Conservation (phyloP, 2,329 filamentous ascomycete species). For the Ilyonectria destructans region DNA sequence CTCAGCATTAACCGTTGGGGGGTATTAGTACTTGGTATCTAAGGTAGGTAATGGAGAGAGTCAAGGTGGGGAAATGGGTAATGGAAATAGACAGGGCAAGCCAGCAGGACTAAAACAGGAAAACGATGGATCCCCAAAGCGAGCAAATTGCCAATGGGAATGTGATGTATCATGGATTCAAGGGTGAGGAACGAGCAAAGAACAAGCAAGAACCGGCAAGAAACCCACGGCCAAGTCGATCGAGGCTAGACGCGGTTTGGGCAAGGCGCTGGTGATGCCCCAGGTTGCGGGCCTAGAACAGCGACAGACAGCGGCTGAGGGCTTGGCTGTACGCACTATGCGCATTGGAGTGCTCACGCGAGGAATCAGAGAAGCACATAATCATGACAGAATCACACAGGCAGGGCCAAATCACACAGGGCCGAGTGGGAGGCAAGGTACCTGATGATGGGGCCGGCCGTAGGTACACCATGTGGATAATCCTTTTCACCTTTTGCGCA, state of each 20-base stretch:
- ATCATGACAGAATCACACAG: neutral
- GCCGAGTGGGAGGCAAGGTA: neutral
- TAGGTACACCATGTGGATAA: slow-evolving; percentile 25
- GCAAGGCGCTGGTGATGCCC: slow-evolving; percentile 20
- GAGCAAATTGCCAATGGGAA: slow-evolving; percentile 25
- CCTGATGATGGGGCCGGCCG: neutral
- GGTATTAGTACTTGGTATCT: neutral
- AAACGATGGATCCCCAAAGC: slow-evolving; percentile 20
- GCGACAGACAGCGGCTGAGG: slow-evolving; percentile 14
- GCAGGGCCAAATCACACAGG: slow-evolving; percentile 23
- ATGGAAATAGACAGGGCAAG: slow-evolving; percentile 23
- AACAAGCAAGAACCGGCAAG: slow-evolving; percentile 32
- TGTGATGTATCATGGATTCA: slow-evolving; percentile 19
- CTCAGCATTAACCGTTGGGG: neutral
- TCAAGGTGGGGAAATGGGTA: slow-evolving; percentile 24
- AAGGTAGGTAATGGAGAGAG: neutral
- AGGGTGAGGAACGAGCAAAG: slow-evolving; percentile 6
- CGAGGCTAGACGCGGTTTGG: slow-evolving; percentile 19
- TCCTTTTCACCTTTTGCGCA: slow-evolving; percentile 22
- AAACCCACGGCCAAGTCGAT: slow-evolving; percentile 10
- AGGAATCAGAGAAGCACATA: neutral
- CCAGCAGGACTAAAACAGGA: slow-evolving; percentile 18
- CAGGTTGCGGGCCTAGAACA: slow-evolving; percentile 2
- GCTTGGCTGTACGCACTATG: slow-evolving; percentile 12
- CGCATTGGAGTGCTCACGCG: slow-evolving; percentile 1